Evolutionary conservation across 2,329 filamentous ascomycete genomes (phyloP).

Genomic region (Alternaria brassicicola): DNA sequence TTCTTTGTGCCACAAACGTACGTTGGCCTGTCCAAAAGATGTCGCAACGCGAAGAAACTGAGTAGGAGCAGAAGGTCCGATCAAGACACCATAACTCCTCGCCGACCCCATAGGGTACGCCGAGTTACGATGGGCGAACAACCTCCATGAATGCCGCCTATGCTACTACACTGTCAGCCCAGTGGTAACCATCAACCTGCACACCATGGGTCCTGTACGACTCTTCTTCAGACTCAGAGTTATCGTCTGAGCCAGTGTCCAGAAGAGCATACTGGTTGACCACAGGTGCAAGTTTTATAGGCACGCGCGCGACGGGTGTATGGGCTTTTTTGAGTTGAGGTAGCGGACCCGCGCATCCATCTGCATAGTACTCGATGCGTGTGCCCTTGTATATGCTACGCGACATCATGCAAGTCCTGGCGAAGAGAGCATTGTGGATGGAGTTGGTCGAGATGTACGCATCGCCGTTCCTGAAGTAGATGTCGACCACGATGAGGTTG

Average conservation of each 20-base stretch:
- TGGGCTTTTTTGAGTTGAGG: conserved; percentile 34
- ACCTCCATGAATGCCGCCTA: conserved; percentile 5
- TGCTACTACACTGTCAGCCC: conserved; percentile 28
- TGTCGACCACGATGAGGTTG: conserved; percentile 72
- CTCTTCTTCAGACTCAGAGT: conserved; percentile 36
- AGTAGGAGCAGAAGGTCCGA: background rate
- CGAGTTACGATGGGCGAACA: background rate
- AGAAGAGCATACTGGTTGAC: conserved; percentile 43
- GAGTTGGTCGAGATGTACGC: conserved; percentile 78
- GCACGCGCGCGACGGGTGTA: conserved; percentile 7
- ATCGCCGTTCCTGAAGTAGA: conserved; percentile 64
- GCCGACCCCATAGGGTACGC: background rate
- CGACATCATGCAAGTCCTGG: conserved; percentile 77
- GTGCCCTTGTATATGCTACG: conserved; percentile 70
- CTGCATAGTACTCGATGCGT: conserved; percentile 72
- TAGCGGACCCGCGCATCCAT: conserved; percentile 72
- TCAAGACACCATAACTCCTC: background rate
- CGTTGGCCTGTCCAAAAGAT: background rate
- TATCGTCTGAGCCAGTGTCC: conserved; percentile 32
- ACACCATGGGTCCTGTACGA: conserved; percentile 30
- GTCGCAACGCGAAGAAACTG: background rate
- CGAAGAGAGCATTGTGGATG: conserved; percentile 75
- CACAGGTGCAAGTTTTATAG: conserved; percentile 28
- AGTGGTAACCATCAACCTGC: conserved; percentile 24
- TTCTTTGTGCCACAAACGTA: background rate